phyloP scores from a whole-genome alignment of 2,329 filamentous ascomycete species.

The Microcyclospora pomicola region DNA sequence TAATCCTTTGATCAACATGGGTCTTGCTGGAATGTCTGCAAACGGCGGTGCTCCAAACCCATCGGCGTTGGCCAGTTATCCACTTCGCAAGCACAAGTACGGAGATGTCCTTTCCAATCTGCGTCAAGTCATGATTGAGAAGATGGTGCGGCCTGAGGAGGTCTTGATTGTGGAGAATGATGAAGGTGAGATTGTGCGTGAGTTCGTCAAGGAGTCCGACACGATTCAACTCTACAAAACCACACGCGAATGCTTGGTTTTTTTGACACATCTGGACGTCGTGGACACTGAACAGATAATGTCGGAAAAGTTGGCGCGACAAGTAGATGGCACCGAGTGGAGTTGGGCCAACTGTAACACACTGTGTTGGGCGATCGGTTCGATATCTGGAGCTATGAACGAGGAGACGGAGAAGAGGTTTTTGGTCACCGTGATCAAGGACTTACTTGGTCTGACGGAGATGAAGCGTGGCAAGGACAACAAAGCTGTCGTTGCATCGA shows the following conservation, averaged over 20 bases:
- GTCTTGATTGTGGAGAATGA: conserved; percentile 99
- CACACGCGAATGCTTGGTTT: conserved; percentile 90
- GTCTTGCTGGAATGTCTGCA: conserved; percentile 48
- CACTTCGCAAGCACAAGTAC: conserved; percentile 96
- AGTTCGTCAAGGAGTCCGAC: conserved; percentile 98
- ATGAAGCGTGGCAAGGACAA: conserved; percentile 99
- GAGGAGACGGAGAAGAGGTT: conserved; percentile 98
- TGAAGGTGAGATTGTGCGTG: conserved; percentile 94
- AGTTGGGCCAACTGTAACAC: conserved; percentile 99
- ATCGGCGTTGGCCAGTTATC: conserved; percentile 71
- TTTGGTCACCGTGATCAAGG: conserved; percentile 96
- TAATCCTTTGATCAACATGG: conserved; percentile 76
- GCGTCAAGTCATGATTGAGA: conserved; percentile 97
- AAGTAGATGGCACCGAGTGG: conserved; percentile 93
- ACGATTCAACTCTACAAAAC: conserved; percentile 99
- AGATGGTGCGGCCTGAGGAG: conserved; percentile 97
- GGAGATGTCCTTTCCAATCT: conserved; percentile 86
- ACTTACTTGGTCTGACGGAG: conserved; percentile 87
- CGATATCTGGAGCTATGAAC: conserved; percentile 97
- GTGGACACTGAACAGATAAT: conserved; percentile 97
- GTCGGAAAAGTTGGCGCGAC: conserved; percentile 92
- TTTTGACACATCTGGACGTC: conserved; percentile 92
- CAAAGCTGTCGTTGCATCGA: conserved; percentile 96
- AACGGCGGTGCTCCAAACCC: conserved; percentile 79
- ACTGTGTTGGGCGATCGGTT: conserved; percentile 97